These are phyloP conservation scores for Beauveria sp. DNA, from an alignment of 2,329 filamentous ascomycete species.

Conservation along the genomic window DNA sequence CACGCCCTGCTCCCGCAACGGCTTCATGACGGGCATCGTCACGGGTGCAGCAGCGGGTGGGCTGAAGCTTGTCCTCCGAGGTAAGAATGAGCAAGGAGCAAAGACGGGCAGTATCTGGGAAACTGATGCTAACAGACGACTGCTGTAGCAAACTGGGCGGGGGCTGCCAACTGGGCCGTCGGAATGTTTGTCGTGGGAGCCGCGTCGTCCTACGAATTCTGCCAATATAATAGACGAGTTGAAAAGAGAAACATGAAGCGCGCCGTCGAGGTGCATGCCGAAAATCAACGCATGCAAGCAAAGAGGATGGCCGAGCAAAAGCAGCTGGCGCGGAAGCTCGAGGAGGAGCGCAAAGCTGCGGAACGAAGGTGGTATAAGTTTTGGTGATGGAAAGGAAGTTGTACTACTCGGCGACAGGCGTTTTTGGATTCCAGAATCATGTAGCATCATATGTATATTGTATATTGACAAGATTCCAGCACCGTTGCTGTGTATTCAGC, in stretches of 20 bases:
- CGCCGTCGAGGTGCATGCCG: conserved; percentile 58
- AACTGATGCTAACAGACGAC: background rate
- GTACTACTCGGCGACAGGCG: background rate
- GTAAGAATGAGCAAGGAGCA: conserved; percentile 38
- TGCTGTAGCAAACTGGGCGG: conserved; percentile 13
- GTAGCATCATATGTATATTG: conserved; percentile 10
- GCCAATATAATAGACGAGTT: conserved; percentile 63
- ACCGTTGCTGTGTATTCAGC: background rate
- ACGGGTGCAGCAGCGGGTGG: conserved; percentile 70
- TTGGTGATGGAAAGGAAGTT: conserved; percentile 33
- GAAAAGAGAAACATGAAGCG: conserved; percentile 80
- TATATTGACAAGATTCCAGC: conserved; percentile 8
- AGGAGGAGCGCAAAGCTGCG: conserved; percentile 27
- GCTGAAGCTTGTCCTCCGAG: conserved; percentile 64
- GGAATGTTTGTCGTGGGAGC: conserved; percentile 64
- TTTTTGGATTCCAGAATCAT: background rate
- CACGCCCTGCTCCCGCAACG: conserved; percentile 76
- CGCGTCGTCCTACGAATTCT: conserved; percentile 75
- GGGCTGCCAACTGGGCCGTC: conserved; percentile 79
- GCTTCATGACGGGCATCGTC: conserved; percentile 75
- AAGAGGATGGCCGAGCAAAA: conserved; percentile 25
- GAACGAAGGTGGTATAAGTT: conserved; percentile 48
- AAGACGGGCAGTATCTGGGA: background rate
- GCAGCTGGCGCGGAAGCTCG: conserved; percentile 31
- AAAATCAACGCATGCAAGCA: conserved; percentile 44